Evolutionary conservation across 164 flowering plant genomes (phyloP).

Genomic region (Euptelea pleiosperma): DNA sequence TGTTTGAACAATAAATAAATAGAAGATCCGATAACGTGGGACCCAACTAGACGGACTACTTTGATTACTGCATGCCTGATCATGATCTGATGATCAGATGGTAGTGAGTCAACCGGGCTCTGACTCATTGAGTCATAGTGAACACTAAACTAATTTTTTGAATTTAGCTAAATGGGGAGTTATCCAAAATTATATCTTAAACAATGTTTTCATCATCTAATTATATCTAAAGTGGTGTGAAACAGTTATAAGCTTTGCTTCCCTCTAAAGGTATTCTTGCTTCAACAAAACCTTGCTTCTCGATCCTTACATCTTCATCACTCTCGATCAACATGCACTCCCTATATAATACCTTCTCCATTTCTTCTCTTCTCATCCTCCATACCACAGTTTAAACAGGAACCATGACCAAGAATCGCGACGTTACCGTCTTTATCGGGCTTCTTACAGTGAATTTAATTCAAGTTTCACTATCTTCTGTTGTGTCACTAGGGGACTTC

Average conservation of each 20-base stretch:
- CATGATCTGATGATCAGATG: too few relatives aligned
- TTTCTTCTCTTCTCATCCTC: conserved; percentile 6
- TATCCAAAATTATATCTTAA: too few relatives aligned
- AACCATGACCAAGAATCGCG: conserved; percentile 28
- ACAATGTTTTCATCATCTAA: too few relatives aligned
- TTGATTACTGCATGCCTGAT: too few relatives aligned
- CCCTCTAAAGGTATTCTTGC: conserved; percentile 48
- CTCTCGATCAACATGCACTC: conserved; percentile 22
- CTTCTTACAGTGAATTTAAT: conserved; percentile 21
- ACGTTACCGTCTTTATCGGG: conserved; percentile 16
- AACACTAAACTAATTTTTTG: not conserved
- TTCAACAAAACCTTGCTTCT: conserved; percentile 32
- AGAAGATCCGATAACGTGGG: too few relatives aligned
- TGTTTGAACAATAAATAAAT: too few relatives aligned
- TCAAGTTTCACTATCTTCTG: conserved; percentile 41
- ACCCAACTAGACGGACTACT: too few relatives aligned
- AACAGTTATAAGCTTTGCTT: too few relatives aligned
- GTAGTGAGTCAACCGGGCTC: not conserved
- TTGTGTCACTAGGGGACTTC: conserved; percentile 79
- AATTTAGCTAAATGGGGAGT: too few relatives aligned
- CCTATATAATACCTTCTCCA: conserved; percentile 23
- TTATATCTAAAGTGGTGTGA: too few relatives aligned
- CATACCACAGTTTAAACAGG: not conserved
- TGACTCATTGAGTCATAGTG: not conserved
- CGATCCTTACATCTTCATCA: conserved; percentile 15